These are phyloP conservation scores for Geoglossum cookeanum DNA, from an alignment of 2,329 filamentous ascomycete species.

Conservation along the genomic window DNA sequence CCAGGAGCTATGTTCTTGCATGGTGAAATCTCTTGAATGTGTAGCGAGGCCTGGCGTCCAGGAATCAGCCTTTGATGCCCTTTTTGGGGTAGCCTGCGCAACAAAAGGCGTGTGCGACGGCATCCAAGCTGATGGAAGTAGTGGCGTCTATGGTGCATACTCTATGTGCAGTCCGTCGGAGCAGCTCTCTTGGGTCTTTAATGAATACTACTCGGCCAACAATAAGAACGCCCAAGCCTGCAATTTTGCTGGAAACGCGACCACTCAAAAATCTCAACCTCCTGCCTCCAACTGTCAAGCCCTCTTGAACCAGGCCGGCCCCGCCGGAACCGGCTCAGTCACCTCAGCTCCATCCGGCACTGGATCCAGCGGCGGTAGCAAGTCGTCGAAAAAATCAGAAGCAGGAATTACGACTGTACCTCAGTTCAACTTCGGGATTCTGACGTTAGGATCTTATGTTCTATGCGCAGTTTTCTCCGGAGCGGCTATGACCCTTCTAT, in stretches of 20 bases:
- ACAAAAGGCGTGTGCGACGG: slow-evolving; percentile 40
- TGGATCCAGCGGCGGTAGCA: slow-evolving; percentile 14
- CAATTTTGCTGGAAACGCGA: slow-evolving; percentile 49
- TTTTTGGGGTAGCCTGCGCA: slow-evolving; percentile 62
- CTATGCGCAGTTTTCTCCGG: slow-evolving; percentile 31
- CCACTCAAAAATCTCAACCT: slow-evolving; percentile 29
- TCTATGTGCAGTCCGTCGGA: slow-evolving; percentile 53
- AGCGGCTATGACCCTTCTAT: slow-evolving; percentile 35
- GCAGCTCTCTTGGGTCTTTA: slow-evolving; percentile 55
- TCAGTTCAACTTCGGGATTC: slow-evolving; percentile 24
- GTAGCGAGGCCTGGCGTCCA: slow-evolving; percentile 39
- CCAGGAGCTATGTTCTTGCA: slow-evolving; percentile 63
- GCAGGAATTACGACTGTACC: slow-evolving; percentile 25
- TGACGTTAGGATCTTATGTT: slow-evolving; percentile 31
- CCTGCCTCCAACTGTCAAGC: slow-evolving; percentile 34
- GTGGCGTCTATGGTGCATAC: slow-evolving; percentile 56
- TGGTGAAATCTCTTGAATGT: slow-evolving; percentile 57
- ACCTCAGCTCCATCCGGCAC: slow-evolving; percentile 26
- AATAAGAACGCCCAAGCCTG: slow-evolving; percentile 40
- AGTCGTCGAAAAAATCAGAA: slow-evolving; percentile 16
- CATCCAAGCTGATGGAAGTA: slow-evolving; percentile 46
- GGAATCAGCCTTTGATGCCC: slow-evolving; percentile 37
- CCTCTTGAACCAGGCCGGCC: slow-evolving; percentile 43
- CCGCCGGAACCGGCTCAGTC: slow-evolving; percentile 37
- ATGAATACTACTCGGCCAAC: slow-evolving; percentile 49